These are phyloP conservation scores for Claviceps sp. DNA, from an alignment of 2,329 filamentous ascomycete genomes.

Conservation along the genomic window DNA sequence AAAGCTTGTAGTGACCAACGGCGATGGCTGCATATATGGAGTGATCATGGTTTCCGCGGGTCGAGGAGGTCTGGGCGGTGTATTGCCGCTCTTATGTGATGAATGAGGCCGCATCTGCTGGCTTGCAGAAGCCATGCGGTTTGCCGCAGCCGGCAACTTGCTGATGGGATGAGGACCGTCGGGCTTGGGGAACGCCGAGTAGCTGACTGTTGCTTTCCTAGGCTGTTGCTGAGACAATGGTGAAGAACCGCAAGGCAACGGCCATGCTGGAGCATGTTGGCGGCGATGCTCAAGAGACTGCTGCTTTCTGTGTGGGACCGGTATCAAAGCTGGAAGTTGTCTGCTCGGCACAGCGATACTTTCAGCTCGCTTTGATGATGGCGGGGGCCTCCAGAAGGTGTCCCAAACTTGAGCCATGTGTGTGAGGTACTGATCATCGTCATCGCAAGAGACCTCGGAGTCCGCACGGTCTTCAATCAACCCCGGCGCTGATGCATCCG, in stretches of 20 bases:
- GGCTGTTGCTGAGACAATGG: not conserved
- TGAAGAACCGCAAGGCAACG: slow-evolving; percentile 12
- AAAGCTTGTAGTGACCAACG: slow-evolving; percentile 1
- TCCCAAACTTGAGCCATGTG: slow-evolving; percentile 36
- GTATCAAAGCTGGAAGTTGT: slow-evolving; percentile 19
- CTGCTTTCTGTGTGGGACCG: slow-evolving; percentile 14
- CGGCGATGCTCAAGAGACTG: not conserved
- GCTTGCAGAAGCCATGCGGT: not conserved
- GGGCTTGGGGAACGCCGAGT: slow-evolving; percentile 29
- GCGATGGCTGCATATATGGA: slow-evolving; percentile 9
- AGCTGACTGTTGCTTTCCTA: slow-evolving; percentile 18
- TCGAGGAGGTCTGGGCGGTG: slow-evolving; percentile 17
- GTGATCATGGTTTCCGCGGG: slow-evolving; percentile 15
- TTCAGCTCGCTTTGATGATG: slow-evolving; percentile 2
- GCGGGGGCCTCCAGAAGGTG: slow-evolving; percentile 28
- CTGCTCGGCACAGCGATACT: slow-evolving; percentile 10
- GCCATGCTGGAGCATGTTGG: slow-evolving; percentile 13
- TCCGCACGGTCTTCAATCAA: slow-evolving; percentile 37
- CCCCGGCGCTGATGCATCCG: slow-evolving; percentile 31
- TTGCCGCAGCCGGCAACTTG: not conserved
- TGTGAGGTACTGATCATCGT: slow-evolving; percentile 34
- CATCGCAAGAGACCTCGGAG: slow-evolving; percentile 37
- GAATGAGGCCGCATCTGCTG: not conserved
- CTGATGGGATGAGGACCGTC: slow-evolving; percentile 1
- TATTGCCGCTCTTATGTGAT: slow-evolving; percentile 1